A percentile compares a stretch with the other conserved stretches of the same genome.
Evolutionary conservation across 768 basidiomycete species (phyloP).

Genomic region (Piloderma croceum): DNA sequence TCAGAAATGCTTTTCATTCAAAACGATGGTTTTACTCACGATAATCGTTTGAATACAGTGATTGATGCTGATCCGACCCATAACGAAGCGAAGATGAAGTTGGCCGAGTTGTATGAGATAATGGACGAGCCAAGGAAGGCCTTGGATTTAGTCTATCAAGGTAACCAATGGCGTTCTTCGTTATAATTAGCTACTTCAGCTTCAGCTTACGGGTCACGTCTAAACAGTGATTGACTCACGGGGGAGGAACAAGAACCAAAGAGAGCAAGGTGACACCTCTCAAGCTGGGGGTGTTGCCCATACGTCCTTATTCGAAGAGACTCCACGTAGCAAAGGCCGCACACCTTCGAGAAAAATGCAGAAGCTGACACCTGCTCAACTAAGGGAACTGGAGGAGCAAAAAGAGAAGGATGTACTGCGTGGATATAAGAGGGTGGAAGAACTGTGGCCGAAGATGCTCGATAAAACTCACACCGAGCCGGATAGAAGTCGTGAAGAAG

Average conservation of each 20-base stretch:
- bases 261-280: slow-evolving; percentile 32
- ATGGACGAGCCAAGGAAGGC: slow-evolving; percentile 76
- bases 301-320: slow-evolving; percentile 8
- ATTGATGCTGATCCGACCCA: slow-evolving; percentile 66
- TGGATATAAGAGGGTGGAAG: slow-evolving; percentile 54
- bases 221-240: slow-evolving; percentile 54
- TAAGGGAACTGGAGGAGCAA: slow-evolving; percentile 56
- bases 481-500: slow-evolving; percentile 38
- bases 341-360: slow-evolving; percentile 16
- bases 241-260: too few species aligned
- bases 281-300: too few species aligned
- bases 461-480: slow-evolving; percentile 24
- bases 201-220: too few species aligned
- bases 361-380: slow-evolving; percentile 50
- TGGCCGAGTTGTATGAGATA: slow-evolving; percentile 88
- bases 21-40: background rate
- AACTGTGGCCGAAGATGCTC: slow-evolving; percentile 57
- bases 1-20: slow-evolving; percentile 25
- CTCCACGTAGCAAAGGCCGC: background rate
- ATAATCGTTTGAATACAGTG: slow-evolving; percentile 39
- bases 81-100: slow-evolving; percentile 80
- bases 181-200: too few species aligned
- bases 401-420: slow-evolving; percentile 60
- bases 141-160: slow-evolving; percentile 77
- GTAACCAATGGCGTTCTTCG: too few species aligned